Evolutionary conservation across 345 rosid species (phyloP).

Genomic region (Eucalyptus sp.): DNA sequence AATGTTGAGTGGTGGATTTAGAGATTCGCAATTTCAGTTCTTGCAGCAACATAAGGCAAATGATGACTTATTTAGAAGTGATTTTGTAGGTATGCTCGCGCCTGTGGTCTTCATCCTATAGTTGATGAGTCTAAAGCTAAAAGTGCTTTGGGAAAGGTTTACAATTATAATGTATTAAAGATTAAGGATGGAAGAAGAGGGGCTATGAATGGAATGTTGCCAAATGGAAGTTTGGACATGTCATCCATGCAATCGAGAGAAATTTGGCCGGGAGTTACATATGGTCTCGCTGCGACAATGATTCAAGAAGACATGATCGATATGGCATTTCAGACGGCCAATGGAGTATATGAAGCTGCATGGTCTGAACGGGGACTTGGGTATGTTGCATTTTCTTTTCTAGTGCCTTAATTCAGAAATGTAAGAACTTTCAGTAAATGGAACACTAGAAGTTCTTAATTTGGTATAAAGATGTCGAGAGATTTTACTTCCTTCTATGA

Average conservation of each 20-base stretch:
- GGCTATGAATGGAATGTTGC: constrained; percentile 93
- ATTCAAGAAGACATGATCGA: constrained; percentile 68
- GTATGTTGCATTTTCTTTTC: constrained; percentile 15
- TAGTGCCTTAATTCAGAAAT: not conserved
- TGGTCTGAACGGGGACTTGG: constrained; percentile 88
- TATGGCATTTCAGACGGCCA: constrained; percentile 68
- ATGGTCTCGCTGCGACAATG: constrained; percentile 87
- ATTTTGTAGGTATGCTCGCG: constrained; percentile 62
- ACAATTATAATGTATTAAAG: constrained; percentile 68
- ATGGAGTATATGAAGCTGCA: constrained; percentile 61
- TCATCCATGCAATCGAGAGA: constrained; percentile 83
- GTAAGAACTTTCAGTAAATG: not conserved
- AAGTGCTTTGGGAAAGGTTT: constrained; percentile 62
- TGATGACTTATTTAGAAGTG: not conserved
- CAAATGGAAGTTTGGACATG: constrained; percentile 67
- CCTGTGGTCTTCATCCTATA: constrained; percentile 68
- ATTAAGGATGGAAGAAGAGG: constrained; percentile 74
- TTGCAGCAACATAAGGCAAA: not conserved
- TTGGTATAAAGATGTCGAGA: not conserved
- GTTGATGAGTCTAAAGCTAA: constrained; percentile 63
- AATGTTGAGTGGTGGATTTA: not conserved
- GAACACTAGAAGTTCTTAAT: not conserved
- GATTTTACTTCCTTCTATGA: not conserved
- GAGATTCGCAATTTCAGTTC: not conserved
- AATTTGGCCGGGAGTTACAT: constrained; percentile 95